These are phyloP conservation scores for Dichotomocladium elegans DNA, from an alignment of 371 early-diverging fungal genomes.

Conservation along the genomic window DNA sequence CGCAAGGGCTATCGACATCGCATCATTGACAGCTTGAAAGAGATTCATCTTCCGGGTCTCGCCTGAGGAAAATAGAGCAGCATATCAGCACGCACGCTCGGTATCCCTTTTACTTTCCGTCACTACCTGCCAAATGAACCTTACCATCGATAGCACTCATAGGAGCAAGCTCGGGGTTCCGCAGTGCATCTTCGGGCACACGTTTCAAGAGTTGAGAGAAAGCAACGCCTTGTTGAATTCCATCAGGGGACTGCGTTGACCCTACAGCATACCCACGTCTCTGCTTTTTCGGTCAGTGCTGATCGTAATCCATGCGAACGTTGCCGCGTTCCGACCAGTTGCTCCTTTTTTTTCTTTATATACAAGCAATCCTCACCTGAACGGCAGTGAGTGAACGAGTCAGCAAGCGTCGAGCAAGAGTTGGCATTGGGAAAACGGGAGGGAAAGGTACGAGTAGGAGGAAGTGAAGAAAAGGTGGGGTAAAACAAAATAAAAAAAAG, in stretches of 20 bases:
- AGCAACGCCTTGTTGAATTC: constrained; percentile 78
- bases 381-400: too few relatives aligned
- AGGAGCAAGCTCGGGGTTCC: constrained; percentile 70
- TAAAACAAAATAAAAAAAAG: too few relatives aligned
- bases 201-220: constrained; percentile 68
- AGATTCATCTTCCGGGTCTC: constrained; percentile 91
- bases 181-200: constrained; percentile 69
- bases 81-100: neutral
- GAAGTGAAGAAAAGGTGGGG: too few relatives aligned
- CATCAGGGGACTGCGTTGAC: constrained; percentile 65
- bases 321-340: too few relatives aligned
- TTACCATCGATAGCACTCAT: constrained; percentile 57
- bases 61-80: constrained; percentile 20
- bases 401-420: too few relatives aligned
- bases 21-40: constrained; percentile 94
- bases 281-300: too few relatives aligned
- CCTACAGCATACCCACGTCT: constrained; percentile 31
- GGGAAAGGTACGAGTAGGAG: too few relatives aligned
- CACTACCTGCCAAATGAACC: too few relatives aligned
- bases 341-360: too few relatives aligned
- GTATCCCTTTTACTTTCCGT: neutral
- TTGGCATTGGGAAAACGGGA: too few relatives aligned
- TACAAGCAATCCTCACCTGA: too few relatives aligned
- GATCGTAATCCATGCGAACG: too few relatives aligned
- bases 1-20: constrained; percentile 83